Evolutionary conservation across 2,329 filamentous ascomycete genomes (phyloP).

Genomic region (Colletotrichum endophyticum): DNA sequence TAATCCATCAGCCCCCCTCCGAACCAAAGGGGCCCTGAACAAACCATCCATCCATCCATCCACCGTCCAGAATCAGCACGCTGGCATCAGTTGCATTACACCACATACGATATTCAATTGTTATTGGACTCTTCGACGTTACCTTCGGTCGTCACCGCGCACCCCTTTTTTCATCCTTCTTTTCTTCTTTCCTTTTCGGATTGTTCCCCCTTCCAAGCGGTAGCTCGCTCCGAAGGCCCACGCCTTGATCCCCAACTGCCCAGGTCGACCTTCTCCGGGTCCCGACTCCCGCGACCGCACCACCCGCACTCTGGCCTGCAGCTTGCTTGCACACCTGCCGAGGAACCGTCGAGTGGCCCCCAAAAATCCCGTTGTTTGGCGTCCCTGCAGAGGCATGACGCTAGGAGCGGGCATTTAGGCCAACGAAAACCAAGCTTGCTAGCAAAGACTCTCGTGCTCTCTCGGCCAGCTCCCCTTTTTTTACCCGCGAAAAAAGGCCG

Average conservation of each 20-base stretch:
- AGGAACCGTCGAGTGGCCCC: conserved; percentile 11
- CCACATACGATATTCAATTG: conserved; percentile 1
- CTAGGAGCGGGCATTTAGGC: conserved; percentile 12
- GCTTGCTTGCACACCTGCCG: conserved; percentile 5
- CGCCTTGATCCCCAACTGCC: neutral
- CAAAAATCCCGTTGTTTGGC: conserved; percentile 8
- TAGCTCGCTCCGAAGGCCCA: neutral
- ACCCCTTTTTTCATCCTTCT: neutral
- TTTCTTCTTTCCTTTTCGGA: neutral
- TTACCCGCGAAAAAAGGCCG: conserved; percentile 7
- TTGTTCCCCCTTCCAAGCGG: neutral
- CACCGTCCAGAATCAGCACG: neutral
- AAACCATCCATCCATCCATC: neutral
- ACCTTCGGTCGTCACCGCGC: neutral
- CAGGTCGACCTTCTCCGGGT: neutral
- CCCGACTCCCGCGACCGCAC: neutral
- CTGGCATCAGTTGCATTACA: neutral
- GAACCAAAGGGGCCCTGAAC: neutral
- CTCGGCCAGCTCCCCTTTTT: conserved; percentile 5
- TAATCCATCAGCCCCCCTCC: conserved; percentile 1
- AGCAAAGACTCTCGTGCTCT: neutral
- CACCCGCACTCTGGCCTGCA: neutral
- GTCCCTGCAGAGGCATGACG: conserved; percentile 20
- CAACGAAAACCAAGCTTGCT: conserved; percentile 15
- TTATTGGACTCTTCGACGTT: conserved; percentile 6